Conservation (phyloP, 352 stramenopile genomes). For the Phytophthora foliorum region DNA sequence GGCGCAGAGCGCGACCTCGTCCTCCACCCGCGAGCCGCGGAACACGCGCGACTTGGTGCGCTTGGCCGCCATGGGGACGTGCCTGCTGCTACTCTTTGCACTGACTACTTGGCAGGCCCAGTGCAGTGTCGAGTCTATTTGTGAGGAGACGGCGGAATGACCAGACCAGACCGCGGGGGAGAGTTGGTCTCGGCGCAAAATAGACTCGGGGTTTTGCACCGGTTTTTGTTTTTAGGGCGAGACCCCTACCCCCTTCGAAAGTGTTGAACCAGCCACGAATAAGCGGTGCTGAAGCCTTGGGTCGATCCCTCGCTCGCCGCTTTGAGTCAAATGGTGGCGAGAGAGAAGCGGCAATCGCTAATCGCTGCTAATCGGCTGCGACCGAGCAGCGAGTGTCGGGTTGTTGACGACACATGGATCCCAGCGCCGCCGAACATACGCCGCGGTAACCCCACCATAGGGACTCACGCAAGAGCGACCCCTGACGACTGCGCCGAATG, state of each 20-base stretch:
- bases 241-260: background rate
- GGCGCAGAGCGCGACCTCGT: constrained; percentile 52
- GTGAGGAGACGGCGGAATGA: constrained; percentile 16
- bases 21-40: constrained; percentile 59
- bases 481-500: no score
- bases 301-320: no score
- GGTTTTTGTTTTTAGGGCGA: no score
- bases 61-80: constrained; percentile 34
- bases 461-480: background rate
- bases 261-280: constrained; percentile 1
- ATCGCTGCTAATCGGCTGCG: background rate
- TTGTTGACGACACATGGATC: background rate
- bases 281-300: background rate
- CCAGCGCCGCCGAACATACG: background rate
- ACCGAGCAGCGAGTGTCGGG: background rate
- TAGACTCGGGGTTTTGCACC: no score
- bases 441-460: background rate
- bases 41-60: constrained; percentile 56
- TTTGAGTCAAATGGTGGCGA: background rate
- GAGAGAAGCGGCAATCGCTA: background rate
- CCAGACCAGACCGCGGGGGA: constrained; percentile 22
- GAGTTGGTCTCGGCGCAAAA: constrained; percentile 26
- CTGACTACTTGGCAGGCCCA: no score
- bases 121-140: constrained; percentile 23
- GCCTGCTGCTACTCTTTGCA: background rate